These are phyloP conservation scores for Neocallimastix lanati DNA, from an alignment of 192 early-diverging fungal species.

Conservation along the genomic window DNA sequence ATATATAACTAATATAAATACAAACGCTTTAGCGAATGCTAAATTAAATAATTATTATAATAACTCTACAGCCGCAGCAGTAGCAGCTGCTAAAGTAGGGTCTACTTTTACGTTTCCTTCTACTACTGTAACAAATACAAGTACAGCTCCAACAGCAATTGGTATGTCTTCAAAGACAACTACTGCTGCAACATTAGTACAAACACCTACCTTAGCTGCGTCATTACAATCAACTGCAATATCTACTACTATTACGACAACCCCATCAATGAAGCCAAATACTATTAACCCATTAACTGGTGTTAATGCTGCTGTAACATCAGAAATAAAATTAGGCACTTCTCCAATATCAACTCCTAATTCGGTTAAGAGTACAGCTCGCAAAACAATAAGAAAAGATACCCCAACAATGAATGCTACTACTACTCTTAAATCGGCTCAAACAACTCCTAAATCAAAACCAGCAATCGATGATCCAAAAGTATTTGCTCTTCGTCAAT, in stretches of 20 bases:
- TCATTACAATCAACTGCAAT: background rate
- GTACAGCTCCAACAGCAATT: background rate
- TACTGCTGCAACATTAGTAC: background rate
- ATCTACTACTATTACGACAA: background rate
- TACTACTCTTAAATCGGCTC: background rate
- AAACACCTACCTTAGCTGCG: background rate
- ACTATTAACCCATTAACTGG: background rate
- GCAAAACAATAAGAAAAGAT: background rate
- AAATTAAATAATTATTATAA: background rate
- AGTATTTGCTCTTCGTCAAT: background rate
- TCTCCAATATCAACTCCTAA: background rate
- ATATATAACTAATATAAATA: too few relatives aligned
- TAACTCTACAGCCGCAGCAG: background rate
- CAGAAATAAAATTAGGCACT: background rate
- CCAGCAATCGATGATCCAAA: background rate
- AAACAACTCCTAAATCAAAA: background rate
- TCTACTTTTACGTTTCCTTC: background rate
- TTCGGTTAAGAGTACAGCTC: background rate
- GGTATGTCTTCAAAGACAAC: background rate
- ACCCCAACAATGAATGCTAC: background rate
- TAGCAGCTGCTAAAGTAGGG: background rate
- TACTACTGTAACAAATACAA: background rate
- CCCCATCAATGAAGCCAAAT: background rate
- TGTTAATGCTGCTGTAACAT: background rate
- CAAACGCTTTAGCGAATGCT: too few relatives aligned